Base-by-base conservation (phyloP, 2,329 filamentous ascomycete genomes). In the Hymenoscyphus repandus region DNA sequence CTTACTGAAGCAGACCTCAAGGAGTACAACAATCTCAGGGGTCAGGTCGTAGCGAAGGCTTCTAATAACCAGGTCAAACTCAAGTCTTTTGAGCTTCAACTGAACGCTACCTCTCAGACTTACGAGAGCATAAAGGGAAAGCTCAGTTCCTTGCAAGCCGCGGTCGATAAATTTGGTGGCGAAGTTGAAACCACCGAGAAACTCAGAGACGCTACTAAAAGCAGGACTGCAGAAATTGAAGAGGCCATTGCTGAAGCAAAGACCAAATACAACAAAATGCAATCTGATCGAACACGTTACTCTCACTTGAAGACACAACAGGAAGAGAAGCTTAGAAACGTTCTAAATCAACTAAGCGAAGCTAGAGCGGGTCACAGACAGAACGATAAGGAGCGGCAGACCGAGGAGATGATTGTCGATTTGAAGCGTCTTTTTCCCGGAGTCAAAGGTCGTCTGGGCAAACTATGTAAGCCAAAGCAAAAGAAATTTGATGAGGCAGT, bases 401-500 rank as follows among this genome's bases (percentile, higher is more conserved):
- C 86, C 63, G 90, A 89, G 62, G 91, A 96, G 65, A 87, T 89
- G 64, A 85, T 97, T 32, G 83, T 85, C 10, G 85, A 88, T 31
- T 76, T 99, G 62, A 96, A 95, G 69, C 86, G 90, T 47, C 87
- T 96, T 56, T 96, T 90, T 62, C 89, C 90, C 1, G 92, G 92
- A 42, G 92, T 99, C 40, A 88, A 88, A 59, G 93, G 93, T 17
- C 85, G 92, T 41, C 82, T 97, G 41, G 89, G 90, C 56, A 90
- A 96, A 58, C 79, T 99, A 38, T 96, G 93, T 72, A 91, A 89
- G 58, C 92, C 93, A 1, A 97, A 96, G 69, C 90, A 96, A 72
- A 96, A 95, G 71, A 97, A 96, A 68, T 99, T 85, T 64, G 88
- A 93, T 57, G 89, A 93, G 59, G 93, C 93, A 41, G 88, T 99